Percentiles rank a stretch among this genome's conserved stretches.
Conservation (phyloP, 768 basidiomycete species). For the Trichaptum fuscoviolaceum region DNA sequence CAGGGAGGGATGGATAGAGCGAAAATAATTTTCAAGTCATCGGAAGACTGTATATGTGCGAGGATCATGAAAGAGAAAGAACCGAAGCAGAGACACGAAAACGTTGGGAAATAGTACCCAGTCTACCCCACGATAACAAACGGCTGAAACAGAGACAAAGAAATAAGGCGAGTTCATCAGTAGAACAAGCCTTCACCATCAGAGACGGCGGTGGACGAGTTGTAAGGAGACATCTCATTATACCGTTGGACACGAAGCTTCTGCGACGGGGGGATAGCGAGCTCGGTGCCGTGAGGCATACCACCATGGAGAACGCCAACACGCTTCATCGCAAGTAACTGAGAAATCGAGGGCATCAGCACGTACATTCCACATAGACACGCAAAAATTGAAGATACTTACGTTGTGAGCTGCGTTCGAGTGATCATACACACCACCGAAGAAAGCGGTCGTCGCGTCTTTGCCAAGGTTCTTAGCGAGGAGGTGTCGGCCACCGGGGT, state of each 20-base stretch:
- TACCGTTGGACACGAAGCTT: slow-evolving; percentile 65
- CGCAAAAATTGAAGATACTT: slow-evolving; percentile 19
- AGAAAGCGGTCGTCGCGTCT: slow-evolving; percentile 92
- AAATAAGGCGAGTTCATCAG: neutral
- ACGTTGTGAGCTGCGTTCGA: slow-evolving; percentile 87
- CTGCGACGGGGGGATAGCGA: slow-evolving; percentile 67
- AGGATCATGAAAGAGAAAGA: no score
- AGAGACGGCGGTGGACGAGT: neutral
- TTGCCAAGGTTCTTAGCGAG: slow-evolving; percentile 82
- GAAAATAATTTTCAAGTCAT: neutral
- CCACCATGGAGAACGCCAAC: slow-evolving; percentile 53
- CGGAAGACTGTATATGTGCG: no score
- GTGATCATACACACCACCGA: slow-evolving; percentile 87
- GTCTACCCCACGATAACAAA: neutral
- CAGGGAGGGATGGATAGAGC: neutral
- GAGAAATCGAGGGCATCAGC: slow-evolving; percentile 2
- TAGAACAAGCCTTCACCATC: neutral
- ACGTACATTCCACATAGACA: neutral
- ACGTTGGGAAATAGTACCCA: neutral
- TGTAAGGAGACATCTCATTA: slow-evolving; percentile 29
- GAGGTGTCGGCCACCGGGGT: slow-evolving; percentile 86
- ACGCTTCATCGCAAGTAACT: slow-evolving; percentile 56
- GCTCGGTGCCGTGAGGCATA: slow-evolving; percentile 50
- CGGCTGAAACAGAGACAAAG: neutral
- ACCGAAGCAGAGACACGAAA: no score